Base-by-base conservation (phyloP, 805 yeast species). In the Wickerhamiella domercqiae region DNA sequence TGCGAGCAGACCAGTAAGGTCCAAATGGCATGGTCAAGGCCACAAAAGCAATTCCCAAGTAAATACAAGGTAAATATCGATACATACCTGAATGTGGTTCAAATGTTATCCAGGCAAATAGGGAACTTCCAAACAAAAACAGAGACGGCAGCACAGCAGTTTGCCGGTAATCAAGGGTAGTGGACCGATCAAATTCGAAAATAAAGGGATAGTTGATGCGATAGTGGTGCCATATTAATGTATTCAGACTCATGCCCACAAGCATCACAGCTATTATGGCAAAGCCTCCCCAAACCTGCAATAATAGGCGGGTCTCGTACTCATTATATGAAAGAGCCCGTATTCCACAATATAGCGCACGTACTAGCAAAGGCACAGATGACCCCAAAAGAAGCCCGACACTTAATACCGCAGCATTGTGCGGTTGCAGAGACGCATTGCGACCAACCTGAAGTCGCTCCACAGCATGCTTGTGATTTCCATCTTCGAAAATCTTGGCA, bases 221-320 rank as follows among this genome's bases (percentile, higher is more conserved):
- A 57, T 62, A 76, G 32, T 59, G 55, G 19, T 74, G 67, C 87
- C 94, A 90, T 3, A 77, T 71, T 39, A 63, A 58, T 51, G 93
- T 73, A 52, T 81, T 74, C 32, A 79, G 40, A 11, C 76, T 75
- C 52, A 86, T 75, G 2, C 82, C 59, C 18, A 75, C 47, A 4
- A 73, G 59, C 50, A 78, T 67, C n/a, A 86, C 45, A 22, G 67
- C 61, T 4, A 76, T 54, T 41, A 84, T 50, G 47, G 83, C 69
- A 55, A 83, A 84, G 1, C 97, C 97, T 6, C 78, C 96, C 94
- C 95, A 90, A 3, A 90, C 66, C 49, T 93, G 97, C 29, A 87
- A 56, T 39, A 87, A 51, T 41, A 60, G 75, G 32, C 56, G 60
- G 0, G 76, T 79, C 43, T 76, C 78, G 2, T 71, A 53, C 0